Base-by-base conservation (phyloP, 257 asterid genomes). In the Nicotiana paniculata region DNA sequence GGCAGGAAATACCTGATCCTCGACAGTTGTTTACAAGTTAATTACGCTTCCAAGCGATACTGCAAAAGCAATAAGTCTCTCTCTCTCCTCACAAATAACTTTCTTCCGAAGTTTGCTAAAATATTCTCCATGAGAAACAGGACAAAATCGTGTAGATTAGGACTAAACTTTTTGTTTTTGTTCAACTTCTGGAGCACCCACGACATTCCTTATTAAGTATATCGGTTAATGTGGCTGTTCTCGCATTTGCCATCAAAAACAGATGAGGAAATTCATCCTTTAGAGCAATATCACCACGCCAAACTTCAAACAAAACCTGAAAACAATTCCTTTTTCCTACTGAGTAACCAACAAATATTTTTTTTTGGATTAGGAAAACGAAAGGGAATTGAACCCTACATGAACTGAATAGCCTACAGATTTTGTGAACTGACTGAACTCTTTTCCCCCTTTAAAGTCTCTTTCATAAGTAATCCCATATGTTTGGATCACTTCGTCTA, bases 401-500 rank as follows among this genome's bases (percentile, higher is more conserved):
- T 67, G 76, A 32, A 67, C 51, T 3, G 37, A 66, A 51, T 16
- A 33, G 76, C 76, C 76, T 1, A 35, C 16, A 37, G 32, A 7
- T 18, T 69, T 37, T 43, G 35, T 30, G 11, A 46, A 70, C 35
- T 5, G 59, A n/a, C 59, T 70, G 6, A 70, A 70, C 78, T 43
- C 59, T 21, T 43, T 70, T 70, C 6, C 21, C 59, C 35, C 58
- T 43, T 43, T 43, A 39, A 10, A 43, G 57, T 70, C 77, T 43
- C 35, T 70, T 70, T 21, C 35, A 70, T 70, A 70, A 43, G 78
- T 70, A 69, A 68, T 70, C 77, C 58, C n/a, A 70, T 70, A 43
- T 43, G 78, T 70, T 70, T 70, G 58, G 30, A 70, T 43, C 78
- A 70, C 35, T 18, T 70, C 59, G n/a, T 70, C 35, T 21, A 70